Base-by-base conservation (phyloP, 768 basidiomycete genomes). In the Suillus paluster region DNA sequence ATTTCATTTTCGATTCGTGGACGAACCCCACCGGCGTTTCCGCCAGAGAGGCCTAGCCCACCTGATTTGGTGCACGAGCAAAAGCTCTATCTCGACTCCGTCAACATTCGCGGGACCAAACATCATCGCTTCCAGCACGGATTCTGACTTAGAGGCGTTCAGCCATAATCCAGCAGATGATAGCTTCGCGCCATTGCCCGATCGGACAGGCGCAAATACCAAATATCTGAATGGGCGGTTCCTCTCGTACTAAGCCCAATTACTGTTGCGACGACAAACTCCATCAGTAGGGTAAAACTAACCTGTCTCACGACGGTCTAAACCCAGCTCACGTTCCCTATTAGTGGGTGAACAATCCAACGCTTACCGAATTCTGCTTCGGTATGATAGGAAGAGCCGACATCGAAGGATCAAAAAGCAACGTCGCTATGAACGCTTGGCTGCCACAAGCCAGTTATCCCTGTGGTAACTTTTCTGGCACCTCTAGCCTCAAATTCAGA, bases 231-330 rank as follows among this genome's bases (percentile, higher is more conserved):
- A 89, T 86, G 83, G 84, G 85, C 85, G 81, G 87, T 89, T 88
- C 87, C 86, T 88, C 86, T 87, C 83, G 84, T 88, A 88, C 87
- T 88, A 86, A 85, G 85, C 84, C 85, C 83, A 85, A 88, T 87
- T 88, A 86, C 86, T 84, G 81, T 88, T 84, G 82, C 81, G 83
- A 86, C 78, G 80, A 87, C 84, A 73, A 41, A 63, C 84, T 84
- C 82, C 86, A 88, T 87, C 85, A 87, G 85, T 86, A 89, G 86
- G 85, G 86, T 88, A 89, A 88, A 88, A 89, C 86, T 88, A 89
- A 88, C 86, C 87, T 88, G 86, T 89, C 87, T 87, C 86, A 87
- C 84, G 83, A 88, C 82, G 84, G 86, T 87, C 86, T 87, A 88
- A 88, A 87, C 86, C 86, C 86, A 87, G 86, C 86, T 86, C 86